Conservation (phyloP, 1,139 yeast genomes). For the Candida sanyaensis region DNA sequence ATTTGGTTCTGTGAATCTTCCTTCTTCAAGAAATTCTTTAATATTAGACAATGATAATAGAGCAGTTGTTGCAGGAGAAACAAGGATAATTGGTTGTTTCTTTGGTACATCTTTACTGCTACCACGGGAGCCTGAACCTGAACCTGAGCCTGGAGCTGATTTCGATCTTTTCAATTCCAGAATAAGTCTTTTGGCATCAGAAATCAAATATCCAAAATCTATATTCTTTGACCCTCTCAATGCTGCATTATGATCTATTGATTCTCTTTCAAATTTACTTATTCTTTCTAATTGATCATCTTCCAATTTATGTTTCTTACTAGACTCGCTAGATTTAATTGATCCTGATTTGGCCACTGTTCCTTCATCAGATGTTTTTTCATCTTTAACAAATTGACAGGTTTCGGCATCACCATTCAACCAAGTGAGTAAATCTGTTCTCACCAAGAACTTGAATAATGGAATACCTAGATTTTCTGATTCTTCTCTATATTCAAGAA, state of each 20-base stretch:
- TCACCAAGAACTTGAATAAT: slow-evolving; percentile 81
- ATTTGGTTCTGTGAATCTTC: slow-evolving; percentile 65
- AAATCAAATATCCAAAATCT: slow-evolving; percentile 72
- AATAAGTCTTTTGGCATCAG: slow-evolving; percentile 69
- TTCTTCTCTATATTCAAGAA: slow-evolving; percentile 78
- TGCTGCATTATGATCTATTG: slow-evolving; percentile 77
- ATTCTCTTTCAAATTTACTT: slow-evolving; percentile 59
- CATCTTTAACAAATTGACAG: slow-evolving; percentile 50
- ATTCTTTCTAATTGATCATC: slow-evolving; percentile 63
- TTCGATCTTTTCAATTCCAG: slow-evolving; percentile 51
- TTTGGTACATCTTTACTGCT: slow-evolving; percentile 13
- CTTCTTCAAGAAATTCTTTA: slow-evolving; percentile 78
- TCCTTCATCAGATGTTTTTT: slow-evolving; percentile 16
- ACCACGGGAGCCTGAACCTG: slow-evolving; percentile 10
- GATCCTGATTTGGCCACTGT: slow-evolving; percentile 10
- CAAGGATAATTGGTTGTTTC: slow-evolving; percentile 87
- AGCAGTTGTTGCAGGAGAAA: slow-evolving; percentile 95
- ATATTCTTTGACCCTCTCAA: slow-evolving; percentile 76
- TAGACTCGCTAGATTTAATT: slow-evolving; percentile 8
- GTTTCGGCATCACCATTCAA: slow-evolving; percentile 64
- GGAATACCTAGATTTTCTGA: slow-evolving; percentile 66
- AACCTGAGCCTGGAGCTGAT: slow-evolving; percentile 17
- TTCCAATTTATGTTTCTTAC: slow-evolving; percentile 30
- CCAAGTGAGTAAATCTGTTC: slow-evolving; percentile 84
- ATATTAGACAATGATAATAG: slow-evolving; percentile 78